Evolutionary conservation across 257 asterid genomes (phyloP).

Genomic region (Solanum gandarillasii): DNA sequence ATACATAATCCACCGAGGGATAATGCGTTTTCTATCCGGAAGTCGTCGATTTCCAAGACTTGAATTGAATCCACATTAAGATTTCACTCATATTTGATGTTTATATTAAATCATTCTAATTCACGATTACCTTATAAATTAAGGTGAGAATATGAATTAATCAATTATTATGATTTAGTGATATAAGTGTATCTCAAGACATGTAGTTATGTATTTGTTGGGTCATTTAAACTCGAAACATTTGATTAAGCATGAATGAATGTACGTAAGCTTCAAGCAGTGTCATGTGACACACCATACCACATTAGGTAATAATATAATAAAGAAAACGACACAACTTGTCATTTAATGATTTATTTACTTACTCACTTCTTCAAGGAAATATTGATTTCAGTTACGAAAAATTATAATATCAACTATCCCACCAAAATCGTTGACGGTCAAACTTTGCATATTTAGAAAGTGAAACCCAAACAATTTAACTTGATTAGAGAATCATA

Average conservation of each 20-base stretch:
- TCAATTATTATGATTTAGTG: background rate
- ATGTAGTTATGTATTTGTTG: background rate
- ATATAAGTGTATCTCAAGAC: background rate
- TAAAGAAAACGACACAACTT: too few species aligned
- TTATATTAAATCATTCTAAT: background rate
- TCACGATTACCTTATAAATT: background rate
- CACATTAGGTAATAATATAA: too few species aligned
- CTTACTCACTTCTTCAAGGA: background rate
- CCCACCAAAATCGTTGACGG: rapidly evolving
- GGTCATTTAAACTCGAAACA: background rate
- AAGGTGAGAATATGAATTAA: background rate
- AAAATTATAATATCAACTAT: background rate
- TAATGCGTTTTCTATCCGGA: too few species aligned
- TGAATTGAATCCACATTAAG: background rate
- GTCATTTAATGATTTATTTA: background rate
- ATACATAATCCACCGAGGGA: background rate
- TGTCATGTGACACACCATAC: background rate
- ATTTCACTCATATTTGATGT: background rate
- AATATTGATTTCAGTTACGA: background rate
- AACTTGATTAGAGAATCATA: background rate
- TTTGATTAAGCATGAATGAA: background rate
- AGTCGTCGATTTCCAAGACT: background rate
- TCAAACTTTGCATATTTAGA: background rate
- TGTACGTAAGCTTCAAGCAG: background rate
- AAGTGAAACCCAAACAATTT: background rate